A percentile compares a stretch with the other conserved stretches of the same genome.
phyloP scores from a whole-genome alignment of 768 basidiomycete genomes.

The Hebeloma cylindrosporum region DNA sequence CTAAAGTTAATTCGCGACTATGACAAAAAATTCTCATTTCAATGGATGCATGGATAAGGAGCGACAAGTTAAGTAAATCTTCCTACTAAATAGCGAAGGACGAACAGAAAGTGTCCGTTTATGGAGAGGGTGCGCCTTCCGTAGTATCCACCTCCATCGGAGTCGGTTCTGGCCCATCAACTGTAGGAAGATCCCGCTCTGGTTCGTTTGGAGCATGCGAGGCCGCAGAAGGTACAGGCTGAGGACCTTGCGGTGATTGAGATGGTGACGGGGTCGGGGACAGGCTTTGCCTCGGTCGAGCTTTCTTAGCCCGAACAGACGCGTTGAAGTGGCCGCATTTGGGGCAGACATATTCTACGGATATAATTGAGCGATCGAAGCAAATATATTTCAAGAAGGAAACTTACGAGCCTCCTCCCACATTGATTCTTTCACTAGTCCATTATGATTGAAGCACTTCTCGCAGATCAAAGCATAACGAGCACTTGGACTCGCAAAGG shows the following conservation, averaged over 20 bases:
- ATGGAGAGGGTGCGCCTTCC: constrained; percentile 7
- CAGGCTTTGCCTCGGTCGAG: constrained; percentile 15
- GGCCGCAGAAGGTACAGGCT: constrained; percentile 9
- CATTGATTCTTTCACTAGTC: constrained; percentile 77
- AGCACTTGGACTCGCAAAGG: constrained; percentile 41
- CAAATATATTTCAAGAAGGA: constrained; percentile 5
- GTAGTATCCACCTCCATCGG: constrained; percentile 34
- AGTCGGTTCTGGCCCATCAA: constrained; percentile 21
- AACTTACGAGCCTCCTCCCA: constrained; percentile 83
- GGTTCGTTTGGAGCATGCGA: constrained; percentile 4
- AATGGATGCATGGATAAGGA: too few species aligned
- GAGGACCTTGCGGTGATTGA: constrained; percentile 16
- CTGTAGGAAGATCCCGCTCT: constrained; percentile 22
- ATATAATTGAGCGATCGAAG: neutral
- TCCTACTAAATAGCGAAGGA: too few species aligned
- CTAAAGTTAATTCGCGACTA: too few species aligned
- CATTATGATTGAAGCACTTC: constrained; percentile 86
- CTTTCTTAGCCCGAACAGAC: constrained; percentile 39
- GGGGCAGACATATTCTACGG: constrained; percentile 78
- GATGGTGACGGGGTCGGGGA: constrained; percentile 17
- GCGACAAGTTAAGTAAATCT: too few species aligned
- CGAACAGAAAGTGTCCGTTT: neutral
- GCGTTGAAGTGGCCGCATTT: constrained; percentile 86
- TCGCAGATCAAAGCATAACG: constrained; percentile 88
- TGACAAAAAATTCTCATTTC: too few species aligned